Base-by-base conservation (phyloP, 73 alveolate genomes). In the Paramecium sonneborni region DNA sequence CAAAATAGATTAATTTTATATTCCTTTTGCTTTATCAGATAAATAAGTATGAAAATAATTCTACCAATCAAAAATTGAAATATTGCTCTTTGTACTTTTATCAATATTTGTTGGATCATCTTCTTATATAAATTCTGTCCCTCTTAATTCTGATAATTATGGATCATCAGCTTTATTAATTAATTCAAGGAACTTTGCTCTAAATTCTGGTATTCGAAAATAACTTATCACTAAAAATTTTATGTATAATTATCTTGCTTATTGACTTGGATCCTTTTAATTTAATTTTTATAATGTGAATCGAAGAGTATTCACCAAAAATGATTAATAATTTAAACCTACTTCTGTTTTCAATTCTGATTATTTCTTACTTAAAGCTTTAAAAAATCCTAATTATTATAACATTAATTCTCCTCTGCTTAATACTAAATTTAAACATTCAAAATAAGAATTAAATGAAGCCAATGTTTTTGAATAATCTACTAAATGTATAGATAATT, bases 81-180 rank as follows among this genome's bases (percentile, higher is more conserved):
- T 43, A 46, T 79, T 79, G 15, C 23, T 37, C 21, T 79, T 79
- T 10, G 90, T 79, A 24, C 74, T 43, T 46, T 79, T 39, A 79
- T 79, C 90, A 79, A 79, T 79, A 79, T 79, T 79, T 11, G 76
- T 43, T 20, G 90, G 90, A 44, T 79, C 90, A 32, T 79, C 90
- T 43, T 38, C 37, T 44, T 43, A 20, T 24, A 79, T 43, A 20
- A 79, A 79, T 79, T 79, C 90, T 14, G 90, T 79, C 14, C 90
- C 90, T 43, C 90, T 38, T 10, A 41, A 20, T 44, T 79, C 90
- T 24, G 30, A 43, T 21, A 79, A 23, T 8, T 23, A 44, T 2
- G 90, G 90, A 43, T 79, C 90, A 79, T 79, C 90, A 11, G 69
- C 1, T 39, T 79, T 79, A 79, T 21, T 39, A 14, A 79, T 79